Conservation (phyloP, 768 basidiomycete genomes). For the Pleurotus platypus region DNA sequence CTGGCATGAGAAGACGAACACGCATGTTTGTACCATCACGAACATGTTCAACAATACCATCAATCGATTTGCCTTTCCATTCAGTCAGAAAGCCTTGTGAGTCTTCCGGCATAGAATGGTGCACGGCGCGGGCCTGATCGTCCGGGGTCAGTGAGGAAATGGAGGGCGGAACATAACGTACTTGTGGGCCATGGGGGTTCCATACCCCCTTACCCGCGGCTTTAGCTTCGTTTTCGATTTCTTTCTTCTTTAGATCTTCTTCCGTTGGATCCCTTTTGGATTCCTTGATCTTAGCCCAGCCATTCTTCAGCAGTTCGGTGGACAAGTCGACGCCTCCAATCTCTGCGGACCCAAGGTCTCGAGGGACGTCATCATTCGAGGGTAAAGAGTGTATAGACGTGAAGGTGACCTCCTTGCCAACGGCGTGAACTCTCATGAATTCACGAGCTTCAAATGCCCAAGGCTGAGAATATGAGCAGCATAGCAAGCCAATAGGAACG, state of each 20-base stretch:
- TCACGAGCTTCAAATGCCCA: slow-evolving; percentile 95
- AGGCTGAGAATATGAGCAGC: slow-evolving; percentile 40
- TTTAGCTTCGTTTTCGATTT: slow-evolving; percentile 75
- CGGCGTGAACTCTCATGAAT: slow-evolving; percentile 77
- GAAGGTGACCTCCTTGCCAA: slow-evolving; percentile 91
- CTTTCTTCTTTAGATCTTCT: slow-evolving; percentile 67
- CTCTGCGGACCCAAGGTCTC: slow-evolving; percentile 78
- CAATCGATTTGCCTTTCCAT: slow-evolving; percentile 88
- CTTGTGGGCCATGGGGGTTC: slow-evolving; percentile 79
- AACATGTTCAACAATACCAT: slow-evolving; percentile 95
- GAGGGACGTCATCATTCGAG: slow-evolving; percentile 67
- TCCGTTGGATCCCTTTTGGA: slow-evolving; percentile 79
- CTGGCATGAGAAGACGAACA: slow-evolving; percentile 82
- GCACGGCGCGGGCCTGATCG: slow-evolving; percentile 63
- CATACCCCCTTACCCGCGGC: slow-evolving; percentile 77
- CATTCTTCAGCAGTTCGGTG: slow-evolving; percentile 74
- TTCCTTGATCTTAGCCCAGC: slow-evolving; percentile 95
- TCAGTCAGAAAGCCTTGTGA: slow-evolving; percentile 85
- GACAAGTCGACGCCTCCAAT: slow-evolving; percentile 70
- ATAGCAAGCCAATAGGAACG: not conserved
- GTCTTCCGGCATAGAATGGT: slow-evolving; percentile 87
- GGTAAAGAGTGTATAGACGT: slow-evolving; percentile 77
- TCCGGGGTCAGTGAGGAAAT: not conserved
- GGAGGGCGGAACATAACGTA: slow-evolving; percentile 18
- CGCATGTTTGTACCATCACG: slow-evolving; percentile 90